Conservation (phyloP, 331 rosid species). For the Cydonia oblonga region DNA sequence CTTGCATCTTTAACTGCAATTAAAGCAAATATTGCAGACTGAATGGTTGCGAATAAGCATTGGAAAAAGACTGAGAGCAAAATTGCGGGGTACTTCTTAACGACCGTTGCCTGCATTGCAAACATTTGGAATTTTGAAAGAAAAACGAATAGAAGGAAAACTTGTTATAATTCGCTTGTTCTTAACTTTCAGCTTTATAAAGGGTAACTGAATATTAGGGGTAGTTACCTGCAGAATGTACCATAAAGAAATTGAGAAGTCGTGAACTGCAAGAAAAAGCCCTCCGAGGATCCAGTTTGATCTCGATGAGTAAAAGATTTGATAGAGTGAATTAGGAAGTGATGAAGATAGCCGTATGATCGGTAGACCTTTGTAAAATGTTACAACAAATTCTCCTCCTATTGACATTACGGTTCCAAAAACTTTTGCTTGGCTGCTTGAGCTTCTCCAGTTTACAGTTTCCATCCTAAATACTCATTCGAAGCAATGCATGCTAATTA, state of each 20-base stretch:
- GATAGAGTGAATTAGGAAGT: neutral
- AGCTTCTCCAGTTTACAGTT: slow-evolving; percentile 20
- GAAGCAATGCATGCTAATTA: too few species aligned
- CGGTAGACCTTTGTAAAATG: slow-evolving; percentile 33
- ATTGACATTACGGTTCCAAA: slow-evolving; percentile 37
- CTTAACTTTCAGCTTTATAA: too few species aligned
- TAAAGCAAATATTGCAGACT: slow-evolving; percentile 12
- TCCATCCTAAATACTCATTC: slow-evolving; percentile 33
- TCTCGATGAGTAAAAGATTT: neutral
- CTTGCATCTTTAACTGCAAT: slow-evolving; percentile 19
- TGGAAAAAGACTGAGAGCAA: slow-evolving; percentile 14
- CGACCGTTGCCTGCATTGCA: slow-evolving; percentile 19
- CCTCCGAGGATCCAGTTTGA: slow-evolving; percentile 32
- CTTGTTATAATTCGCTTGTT: too few species aligned
- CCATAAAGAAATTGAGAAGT: slow-evolving; percentile 15
- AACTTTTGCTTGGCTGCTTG: slow-evolving; percentile 31
- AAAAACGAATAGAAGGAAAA: too few species aligned
- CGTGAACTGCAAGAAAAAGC: slow-evolving; percentile 12
- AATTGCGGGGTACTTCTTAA: slow-evolving; percentile 23
- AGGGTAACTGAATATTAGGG: too few species aligned
- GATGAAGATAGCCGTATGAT: slow-evolving; percentile 5
- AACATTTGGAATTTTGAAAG: neutral
- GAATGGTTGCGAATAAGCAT: slow-evolving; percentile 11
- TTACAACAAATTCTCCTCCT: slow-evolving; percentile 32
- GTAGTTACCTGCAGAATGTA: slow-evolving; percentile 31